Evolutionary conservation across 2,329 filamentous ascomycete genomes (phyloP).

Genomic region (Neonectria sp.): DNA sequence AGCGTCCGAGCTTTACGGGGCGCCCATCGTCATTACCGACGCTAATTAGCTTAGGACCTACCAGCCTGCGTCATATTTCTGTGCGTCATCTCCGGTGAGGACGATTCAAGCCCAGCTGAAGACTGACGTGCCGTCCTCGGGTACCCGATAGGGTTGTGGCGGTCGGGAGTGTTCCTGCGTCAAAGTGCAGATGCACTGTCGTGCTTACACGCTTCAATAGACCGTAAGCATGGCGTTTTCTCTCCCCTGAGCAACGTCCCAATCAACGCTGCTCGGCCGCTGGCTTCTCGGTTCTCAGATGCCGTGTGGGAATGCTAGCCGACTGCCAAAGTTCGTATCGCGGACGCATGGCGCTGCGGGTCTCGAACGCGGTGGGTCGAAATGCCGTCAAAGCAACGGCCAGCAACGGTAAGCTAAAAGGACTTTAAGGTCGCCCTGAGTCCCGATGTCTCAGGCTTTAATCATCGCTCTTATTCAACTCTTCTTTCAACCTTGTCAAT

Average conservation of each 20-base stretch:
- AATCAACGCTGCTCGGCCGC: not conserved
- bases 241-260: not conserved
- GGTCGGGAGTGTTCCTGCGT: not conserved
- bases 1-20: conserved; percentile 2
- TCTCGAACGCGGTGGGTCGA: not conserved
- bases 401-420: not conserved
- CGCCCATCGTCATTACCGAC: conserved; percentile 5
- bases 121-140: not conserved
- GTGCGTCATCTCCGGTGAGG: not conserved
- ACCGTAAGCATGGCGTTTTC: not conserved
- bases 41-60: not conserved
- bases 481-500: not conserved
- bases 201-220: not conserved
- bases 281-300: not conserved
- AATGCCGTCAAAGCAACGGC: not conserved
- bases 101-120: not conserved
- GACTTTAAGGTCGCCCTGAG: not conserved
- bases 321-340: not conserved
- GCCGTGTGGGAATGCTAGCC: conserved; percentile 7
- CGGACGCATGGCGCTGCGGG: not conserved
- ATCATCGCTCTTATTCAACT: not conserved
- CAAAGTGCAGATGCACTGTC: not conserved
- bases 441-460: not conserved
- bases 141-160: not conserved
- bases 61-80: not conserved